Evolutionary conservation across 257 asterid genomes (phyloP).

Genomic region (Solanum ossicruentum): DNA sequence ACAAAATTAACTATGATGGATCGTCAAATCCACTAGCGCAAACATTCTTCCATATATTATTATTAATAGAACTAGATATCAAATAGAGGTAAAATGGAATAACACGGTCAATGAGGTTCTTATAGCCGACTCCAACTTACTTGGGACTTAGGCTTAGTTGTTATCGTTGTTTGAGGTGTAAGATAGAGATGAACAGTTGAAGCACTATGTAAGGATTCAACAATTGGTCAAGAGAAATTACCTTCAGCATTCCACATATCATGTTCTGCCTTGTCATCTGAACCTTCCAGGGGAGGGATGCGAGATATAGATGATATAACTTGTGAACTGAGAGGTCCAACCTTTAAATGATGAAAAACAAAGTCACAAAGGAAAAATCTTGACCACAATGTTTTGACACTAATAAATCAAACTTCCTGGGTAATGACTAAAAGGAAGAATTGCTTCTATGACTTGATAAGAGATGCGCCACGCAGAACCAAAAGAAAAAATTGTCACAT

Average conservation of each 20-base stretch:
- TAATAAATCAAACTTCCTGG: background rate
- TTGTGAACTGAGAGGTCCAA: constrained; percentile 54
- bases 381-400: background rate
- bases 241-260: constrained; percentile 69
- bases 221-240: constrained; percentile 4
- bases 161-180: background rate
- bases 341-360: constrained; percentile 21
- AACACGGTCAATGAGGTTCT: background rate
- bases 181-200: background rate
- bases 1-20: background rate
- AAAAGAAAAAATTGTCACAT: background rate
- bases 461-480: background rate
- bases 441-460: background rate
- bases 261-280: constrained; percentile 19
- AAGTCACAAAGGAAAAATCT: background rate
- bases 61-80: background rate
- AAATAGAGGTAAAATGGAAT: background rate
- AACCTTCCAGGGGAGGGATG: constrained; percentile 40
- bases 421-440: background rate
- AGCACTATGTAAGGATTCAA: background rate
- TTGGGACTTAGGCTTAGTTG: background rate
- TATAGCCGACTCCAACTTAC: background rate
- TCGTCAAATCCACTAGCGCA: background rate
- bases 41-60: background rate
- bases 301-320: constrained; percentile 44